phyloP scores from a whole-genome alignment of 371 early-diverging fungal species.

The Cokeromyces recurvatus region DNA sequence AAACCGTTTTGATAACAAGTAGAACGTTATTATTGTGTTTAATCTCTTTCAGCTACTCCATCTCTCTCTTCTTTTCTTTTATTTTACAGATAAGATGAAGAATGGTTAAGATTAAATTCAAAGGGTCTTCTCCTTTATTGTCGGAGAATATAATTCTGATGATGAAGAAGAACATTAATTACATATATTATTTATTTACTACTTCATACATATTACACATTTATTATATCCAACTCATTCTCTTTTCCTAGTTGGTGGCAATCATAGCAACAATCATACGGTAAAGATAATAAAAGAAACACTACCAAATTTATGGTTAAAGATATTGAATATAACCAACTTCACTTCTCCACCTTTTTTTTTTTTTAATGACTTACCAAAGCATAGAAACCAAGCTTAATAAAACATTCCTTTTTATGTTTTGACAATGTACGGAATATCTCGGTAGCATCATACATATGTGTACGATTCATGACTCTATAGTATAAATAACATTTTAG shows the following conservation, averaged over 20 bases:
- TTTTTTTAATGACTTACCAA: too few relatives aligned
- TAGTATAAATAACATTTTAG: neutral
- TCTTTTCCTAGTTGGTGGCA: slow-evolving; percentile 18
- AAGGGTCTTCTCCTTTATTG: slow-evolving; percentile 31
- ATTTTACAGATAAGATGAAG: too few relatives aligned
- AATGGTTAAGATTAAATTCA: slow-evolving; percentile 31
- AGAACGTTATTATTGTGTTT: too few relatives aligned
- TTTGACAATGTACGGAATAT: slow-evolving; percentile 85
- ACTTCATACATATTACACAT: neutral
- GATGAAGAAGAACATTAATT: slow-evolving; percentile 4
- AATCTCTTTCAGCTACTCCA: too few relatives aligned
- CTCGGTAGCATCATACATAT: slow-evolving; percentile 92
- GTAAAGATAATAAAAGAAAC: slow-evolving; percentile 86
- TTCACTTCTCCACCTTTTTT: too few relatives aligned
- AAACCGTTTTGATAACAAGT: too few relatives aligned
- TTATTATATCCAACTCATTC: neutral
- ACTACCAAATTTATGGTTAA: slow-evolving; percentile 14
- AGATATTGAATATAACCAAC: too few relatives aligned
- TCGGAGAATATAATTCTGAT: slow-evolving; percentile 17
- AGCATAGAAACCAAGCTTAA: slow-evolving; percentile 90
- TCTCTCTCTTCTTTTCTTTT: too few relatives aligned
- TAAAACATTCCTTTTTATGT: slow-evolving; percentile 89
- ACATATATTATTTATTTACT: neutral
- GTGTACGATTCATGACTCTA: slow-evolving; percentile 68
- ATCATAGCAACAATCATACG: slow-evolving; percentile 58